Evolutionary conservation across 345 rosid species (phyloP), one percentile per base, ranked within the genome.

Genomic region (Brassica juncea): DNA sequence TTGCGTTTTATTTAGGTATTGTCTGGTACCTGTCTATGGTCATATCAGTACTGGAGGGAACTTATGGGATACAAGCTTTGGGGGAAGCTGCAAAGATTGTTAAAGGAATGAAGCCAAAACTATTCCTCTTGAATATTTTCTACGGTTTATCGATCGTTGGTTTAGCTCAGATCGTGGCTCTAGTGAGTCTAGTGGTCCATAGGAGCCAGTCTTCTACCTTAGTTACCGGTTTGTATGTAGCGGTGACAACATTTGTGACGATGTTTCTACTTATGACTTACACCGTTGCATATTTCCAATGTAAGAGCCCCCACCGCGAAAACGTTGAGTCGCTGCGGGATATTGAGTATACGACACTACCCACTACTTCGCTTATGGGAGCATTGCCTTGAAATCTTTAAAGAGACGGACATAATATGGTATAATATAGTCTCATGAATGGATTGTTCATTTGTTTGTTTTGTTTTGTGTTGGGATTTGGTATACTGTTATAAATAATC

Each of bases 21-120:
- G 82, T 69, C 16, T 91, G 89, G 97, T 32, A 28, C 31, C 52
- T 87, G 7, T 88, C 91, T 12, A 1, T 86, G 32, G 87, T 91
- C 25, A 75, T 88, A 57, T 91, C 97, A 32, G 80, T 83, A n/a
- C 73, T 88, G 4, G 97, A 89, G 68, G 84, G 86, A 11, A 85
- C 67, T 35, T 71, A 69, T 19, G 94, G 97, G 55, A 75, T 84
- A 8, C 86, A 82, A 80, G 89, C 89, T 28, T 66, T 91, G 4
- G 86, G 86, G 55, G 85, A 88, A 86, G 97, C 94, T 10, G 84
- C 83, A 54, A 59, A 61, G 82, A 76, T 91, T 19, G 86, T 77
- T 12, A 87, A 85, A 77, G 92, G 85, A 27, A 80, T 75, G 86
- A 66, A 75, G 31, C 68, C 76, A 14, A 83, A 76, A 27, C 90